Evolutionary conservation across 805 yeast species (phyloP).

Genomic region (Clavispora vitiphila): DNA sequence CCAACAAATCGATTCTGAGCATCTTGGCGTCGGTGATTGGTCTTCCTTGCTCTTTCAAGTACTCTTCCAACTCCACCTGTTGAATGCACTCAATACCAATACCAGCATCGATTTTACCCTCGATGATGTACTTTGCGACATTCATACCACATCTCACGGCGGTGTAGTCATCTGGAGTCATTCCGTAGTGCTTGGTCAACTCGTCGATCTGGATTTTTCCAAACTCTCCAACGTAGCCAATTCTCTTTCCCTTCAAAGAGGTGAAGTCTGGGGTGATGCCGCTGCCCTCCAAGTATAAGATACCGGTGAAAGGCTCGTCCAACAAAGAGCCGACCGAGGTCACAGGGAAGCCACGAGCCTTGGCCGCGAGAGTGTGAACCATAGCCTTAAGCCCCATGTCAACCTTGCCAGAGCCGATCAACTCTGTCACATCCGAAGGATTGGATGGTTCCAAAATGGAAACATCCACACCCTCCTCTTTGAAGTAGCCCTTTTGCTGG

Average conservation of each 20-base stretch:
- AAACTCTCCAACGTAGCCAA: slow-evolving; percentile 57
- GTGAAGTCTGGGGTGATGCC: slow-evolving; percentile 49
- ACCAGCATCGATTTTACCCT: slow-evolving; percentile 54
- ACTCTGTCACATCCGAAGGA: slow-evolving; percentile 54
- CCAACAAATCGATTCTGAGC: slow-evolving; percentile 52
- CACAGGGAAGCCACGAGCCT: slow-evolving; percentile 54
- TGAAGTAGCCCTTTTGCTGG: slow-evolving; percentile 45
- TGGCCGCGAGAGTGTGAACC: slow-evolving; percentile 57
- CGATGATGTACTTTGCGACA: slow-evolving; percentile 51
- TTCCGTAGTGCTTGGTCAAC: slow-evolving; percentile 50
- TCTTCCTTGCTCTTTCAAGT: slow-evolving; percentile 39
- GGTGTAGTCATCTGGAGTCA: slow-evolving; percentile 51
- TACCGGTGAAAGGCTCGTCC: slow-evolving; percentile 57
- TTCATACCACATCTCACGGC: slow-evolving; percentile 60
- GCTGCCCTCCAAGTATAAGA: slow-evolving; percentile 44
- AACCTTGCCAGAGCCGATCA: slow-evolving; percentile 52
- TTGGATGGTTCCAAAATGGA: slow-evolving; percentile 53
- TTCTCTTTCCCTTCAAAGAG: slow-evolving; percentile 47
- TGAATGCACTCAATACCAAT: slow-evolving; percentile 57
- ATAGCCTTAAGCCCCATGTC: slow-evolving; percentile 59
- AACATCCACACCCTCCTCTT: slow-evolving; percentile 45
- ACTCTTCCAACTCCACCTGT: slow-evolving; percentile 53
- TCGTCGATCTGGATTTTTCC: slow-evolving; percentile 57
- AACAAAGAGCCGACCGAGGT: slow-evolving; percentile 51
- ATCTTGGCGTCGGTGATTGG: slow-evolving; percentile 45